A percentile compares a stretch with the other conserved stretches of the same genome.
These are phyloP conservation scores for Mrakia hoshinonis DNA, from an alignment of 768 basidiomycete genomes.

Conservation along the genomic window DNA sequence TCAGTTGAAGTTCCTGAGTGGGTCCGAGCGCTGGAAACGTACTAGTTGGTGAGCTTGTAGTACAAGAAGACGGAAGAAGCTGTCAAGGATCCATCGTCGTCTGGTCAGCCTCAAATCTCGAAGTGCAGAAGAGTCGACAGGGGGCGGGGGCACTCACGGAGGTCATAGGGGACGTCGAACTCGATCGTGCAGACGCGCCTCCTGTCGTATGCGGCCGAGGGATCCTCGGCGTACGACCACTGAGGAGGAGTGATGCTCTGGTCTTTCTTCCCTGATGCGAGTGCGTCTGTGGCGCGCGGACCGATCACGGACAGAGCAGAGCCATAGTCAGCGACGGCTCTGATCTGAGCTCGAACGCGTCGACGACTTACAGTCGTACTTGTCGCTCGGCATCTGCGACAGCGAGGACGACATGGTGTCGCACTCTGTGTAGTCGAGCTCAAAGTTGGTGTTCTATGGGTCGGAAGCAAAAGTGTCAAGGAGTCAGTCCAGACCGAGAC, in stretches of 20 bases:
- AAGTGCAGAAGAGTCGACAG: background rate
- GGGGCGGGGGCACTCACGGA: constrained; percentile 40
- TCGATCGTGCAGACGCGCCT: constrained; percentile 61
- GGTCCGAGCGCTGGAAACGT: constrained; percentile 16
- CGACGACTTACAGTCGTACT: constrained; percentile 38
- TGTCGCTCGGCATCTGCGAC: constrained; percentile 47
- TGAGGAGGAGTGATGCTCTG: constrained; percentile 49
- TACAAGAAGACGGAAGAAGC: constrained; percentile 73
- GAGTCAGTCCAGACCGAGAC: background rate
- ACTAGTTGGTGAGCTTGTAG: constrained; percentile 58
- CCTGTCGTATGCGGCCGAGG: constrained; percentile 46
- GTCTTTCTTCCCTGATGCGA: constrained; percentile 44
- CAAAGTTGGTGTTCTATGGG: constrained; percentile 75
- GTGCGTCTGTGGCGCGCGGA: constrained; percentile 31
- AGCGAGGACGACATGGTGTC: constrained; percentile 55
- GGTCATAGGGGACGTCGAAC: constrained; percentile 71
- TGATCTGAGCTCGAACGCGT: constrained; percentile 54
- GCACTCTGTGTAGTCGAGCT: constrained; percentile 90
- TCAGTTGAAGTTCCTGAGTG: background rate
- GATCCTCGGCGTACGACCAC: constrained; percentile 60
- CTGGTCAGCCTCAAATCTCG: background rate
- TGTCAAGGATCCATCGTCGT: constrained; percentile 15
- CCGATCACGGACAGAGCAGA: too few relatives aligned
- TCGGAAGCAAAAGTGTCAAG: constrained; percentile 34
- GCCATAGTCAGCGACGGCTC: constrained; percentile 34